Conservation (phyloP, 2,329 filamentous ascomycete species). For the Akanthomyces uredinophilus region DNA sequence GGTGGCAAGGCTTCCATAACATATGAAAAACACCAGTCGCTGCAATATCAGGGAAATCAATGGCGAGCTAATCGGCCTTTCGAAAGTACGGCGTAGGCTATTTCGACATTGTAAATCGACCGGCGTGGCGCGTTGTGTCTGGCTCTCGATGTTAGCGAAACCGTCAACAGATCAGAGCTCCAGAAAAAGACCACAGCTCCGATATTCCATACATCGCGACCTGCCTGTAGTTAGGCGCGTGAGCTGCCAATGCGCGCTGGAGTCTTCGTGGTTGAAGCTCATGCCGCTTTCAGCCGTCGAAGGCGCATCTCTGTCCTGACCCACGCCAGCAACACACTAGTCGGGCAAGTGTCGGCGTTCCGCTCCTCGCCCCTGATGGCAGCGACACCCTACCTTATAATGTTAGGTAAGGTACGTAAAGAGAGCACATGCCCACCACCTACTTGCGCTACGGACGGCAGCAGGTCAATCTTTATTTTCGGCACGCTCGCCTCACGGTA, state of each 20-base stretch:
- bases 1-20: neutral
- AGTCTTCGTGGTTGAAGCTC: neutral
- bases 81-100: neutral
- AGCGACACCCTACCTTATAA: neutral
- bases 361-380: neutral
- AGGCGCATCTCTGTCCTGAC: neutral
- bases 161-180: neutral
- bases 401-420: neutral
- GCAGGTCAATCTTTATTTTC: neutral
- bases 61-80: neutral
- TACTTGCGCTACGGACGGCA: neutral
- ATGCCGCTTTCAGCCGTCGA: neutral
- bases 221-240: neutral
- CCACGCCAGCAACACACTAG: neutral
- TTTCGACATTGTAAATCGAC: neutral
- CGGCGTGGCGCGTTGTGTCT: neutral
- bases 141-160: neutral
- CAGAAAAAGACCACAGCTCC: neutral
- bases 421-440: too few relatives aligned
- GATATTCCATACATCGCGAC: neutral
- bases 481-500: neutral
- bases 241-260: neutral
- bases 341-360: neutral
- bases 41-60: neutral
- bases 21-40: neutral